phyloP scores from a whole-genome alignment of 805 yeast species.

The Komagataella populi region DNA sequence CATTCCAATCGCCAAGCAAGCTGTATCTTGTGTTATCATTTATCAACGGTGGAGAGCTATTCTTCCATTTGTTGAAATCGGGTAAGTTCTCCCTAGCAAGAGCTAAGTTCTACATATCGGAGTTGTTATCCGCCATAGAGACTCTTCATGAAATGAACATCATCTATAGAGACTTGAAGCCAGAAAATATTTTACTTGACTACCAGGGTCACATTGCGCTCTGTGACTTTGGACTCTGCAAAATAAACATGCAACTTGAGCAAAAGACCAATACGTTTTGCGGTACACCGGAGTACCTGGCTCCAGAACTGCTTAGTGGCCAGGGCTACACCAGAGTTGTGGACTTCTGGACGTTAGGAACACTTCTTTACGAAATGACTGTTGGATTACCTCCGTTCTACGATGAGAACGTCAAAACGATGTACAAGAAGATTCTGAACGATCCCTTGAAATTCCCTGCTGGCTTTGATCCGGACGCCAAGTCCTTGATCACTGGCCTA shows the following conservation, averaged over 20 bases:
- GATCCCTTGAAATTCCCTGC: slow-evolving; percentile 84
- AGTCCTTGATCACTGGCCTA: slow-evolving; percentile 60
- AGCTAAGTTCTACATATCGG: slow-evolving; percentile 89
- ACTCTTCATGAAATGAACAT: slow-evolving; percentile 84
- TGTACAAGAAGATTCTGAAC: slow-evolving; percentile 88
- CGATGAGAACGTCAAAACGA: slow-evolving; percentile 83
- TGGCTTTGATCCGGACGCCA: slow-evolving; percentile 76
- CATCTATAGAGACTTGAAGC: slow-evolving; percentile 90
- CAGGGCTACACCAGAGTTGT: slow-evolving; percentile 93
- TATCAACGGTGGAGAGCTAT: slow-evolving; percentile 93
- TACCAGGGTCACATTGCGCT: slow-evolving; percentile 96
- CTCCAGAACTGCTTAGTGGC: slow-evolving; percentile 85
- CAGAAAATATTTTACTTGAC: slow-evolving; percentile 88
- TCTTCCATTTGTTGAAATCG: slow-evolving; percentile 84
- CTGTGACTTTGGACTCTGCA: slow-evolving; percentile 95
- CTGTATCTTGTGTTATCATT: slow-evolving; percentile 82
- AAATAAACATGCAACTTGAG: slow-evolving; percentile 82
- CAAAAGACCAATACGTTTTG: slow-evolving; percentile 87
- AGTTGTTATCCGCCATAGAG: slow-evolving; percentile 84
- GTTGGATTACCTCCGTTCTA: slow-evolving; percentile 96
- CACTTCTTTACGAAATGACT: slow-evolving; percentile 86
- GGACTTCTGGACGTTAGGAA: slow-evolving; percentile 98
- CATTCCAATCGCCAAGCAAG: slow-evolving; percentile 95
- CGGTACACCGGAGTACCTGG: slow-evolving; percentile 95
- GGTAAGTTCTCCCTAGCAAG: slow-evolving; percentile 83